Evolutionary conservation across 441 rosid genomes (phyloP), one percentile per base, ranked within the genome.

Genomic region (Pelargonium myrrhifolium): DNA sequence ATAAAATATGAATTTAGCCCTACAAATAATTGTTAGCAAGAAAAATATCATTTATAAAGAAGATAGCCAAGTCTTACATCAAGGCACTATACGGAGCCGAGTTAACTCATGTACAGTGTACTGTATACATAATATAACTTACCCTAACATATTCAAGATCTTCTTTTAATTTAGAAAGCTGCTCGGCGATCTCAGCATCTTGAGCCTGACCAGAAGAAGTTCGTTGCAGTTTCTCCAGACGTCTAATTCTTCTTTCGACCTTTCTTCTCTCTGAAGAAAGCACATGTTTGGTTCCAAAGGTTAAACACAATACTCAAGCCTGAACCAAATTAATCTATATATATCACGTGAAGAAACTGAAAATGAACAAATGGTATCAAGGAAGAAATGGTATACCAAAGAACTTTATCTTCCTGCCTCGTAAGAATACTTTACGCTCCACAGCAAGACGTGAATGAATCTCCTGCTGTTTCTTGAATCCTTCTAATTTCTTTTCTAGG

Each of bases 71-170:
- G 64, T 2, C 39, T 4, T 2, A 2, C 40, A 12, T 4, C 0
- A 15, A 68, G 17, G 55, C 55, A 67, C 28, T 9, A 8, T 12
- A 18, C 45, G 51, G 17, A 55, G 22, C 18, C 4, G 56, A 47
- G 15, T 47, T 47, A 10, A 51, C 21, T 51, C 20, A 51, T 51
- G 37, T 31, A 31, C 37, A 31, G 40, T 37, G 40, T 2, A 5
- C 59, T 53, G 2, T 22, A 1, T 53, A 14, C 0, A 53, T 20
- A 17, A 53, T 53, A 53, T 6, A 75, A 67, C 84, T 62, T 79
- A 92, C 99, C 93, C 96, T 74, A 71, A 94, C 96, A 79, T 94
- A 94, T 76, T 92, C 98, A 70, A 92, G 98, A 77, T 94, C 99
- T 75, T 92, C 99, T 79, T 94, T 92, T 77, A 89, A 84, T 68